Percentiles rank a stretch among this genome's conserved stretches.
These are phyloP conservation scores for Creolimax fragrantissima DNA, from an alignment of 78 protist species.

Conservation along the genomic window DNA sequence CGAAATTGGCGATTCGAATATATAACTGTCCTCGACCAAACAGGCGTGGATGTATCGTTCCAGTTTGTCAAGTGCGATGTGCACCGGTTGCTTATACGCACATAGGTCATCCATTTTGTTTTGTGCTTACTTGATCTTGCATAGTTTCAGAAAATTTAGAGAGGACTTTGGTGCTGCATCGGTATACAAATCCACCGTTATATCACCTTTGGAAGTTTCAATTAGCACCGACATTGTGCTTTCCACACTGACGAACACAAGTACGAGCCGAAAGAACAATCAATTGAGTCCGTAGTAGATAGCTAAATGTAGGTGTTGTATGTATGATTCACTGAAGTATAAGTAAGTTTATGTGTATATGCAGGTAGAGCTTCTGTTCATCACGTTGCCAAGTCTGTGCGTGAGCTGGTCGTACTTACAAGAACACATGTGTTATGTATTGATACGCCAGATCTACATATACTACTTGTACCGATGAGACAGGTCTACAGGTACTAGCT, in stretches of 20 bases:
- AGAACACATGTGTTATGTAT: background rate
- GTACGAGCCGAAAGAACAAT: background rate
- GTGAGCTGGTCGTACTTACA: no score
- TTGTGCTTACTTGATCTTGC: constrained; percentile 83
- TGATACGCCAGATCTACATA: background rate
- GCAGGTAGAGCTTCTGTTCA: background rate
- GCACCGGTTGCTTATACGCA: no score
- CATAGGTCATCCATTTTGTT: no score
- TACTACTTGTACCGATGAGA: background rate
- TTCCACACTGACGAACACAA: background rate
- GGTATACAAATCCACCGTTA: constrained; percentile 81
- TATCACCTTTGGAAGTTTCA: constrained; percentile 88
- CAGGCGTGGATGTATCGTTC: no score
- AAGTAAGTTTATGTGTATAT: background rate
- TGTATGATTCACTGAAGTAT: background rate
- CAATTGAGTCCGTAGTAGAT: background rate
- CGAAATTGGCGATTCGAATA: no score
- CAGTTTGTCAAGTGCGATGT: no score
- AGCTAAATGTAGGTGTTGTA: background rate
- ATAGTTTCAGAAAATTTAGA: constrained; percentile 81
- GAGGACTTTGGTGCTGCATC: constrained; percentile 72
- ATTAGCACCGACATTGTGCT: constrained; percentile 58
- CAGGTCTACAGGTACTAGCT: background rate
- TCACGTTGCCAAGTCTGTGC: background rate
- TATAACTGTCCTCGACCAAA: no score